These are phyloP conservation scores for Ascochyta lentis DNA, from an alignment of 2,329 filamentous ascomycete species.

Conservation along the genomic window DNA sequence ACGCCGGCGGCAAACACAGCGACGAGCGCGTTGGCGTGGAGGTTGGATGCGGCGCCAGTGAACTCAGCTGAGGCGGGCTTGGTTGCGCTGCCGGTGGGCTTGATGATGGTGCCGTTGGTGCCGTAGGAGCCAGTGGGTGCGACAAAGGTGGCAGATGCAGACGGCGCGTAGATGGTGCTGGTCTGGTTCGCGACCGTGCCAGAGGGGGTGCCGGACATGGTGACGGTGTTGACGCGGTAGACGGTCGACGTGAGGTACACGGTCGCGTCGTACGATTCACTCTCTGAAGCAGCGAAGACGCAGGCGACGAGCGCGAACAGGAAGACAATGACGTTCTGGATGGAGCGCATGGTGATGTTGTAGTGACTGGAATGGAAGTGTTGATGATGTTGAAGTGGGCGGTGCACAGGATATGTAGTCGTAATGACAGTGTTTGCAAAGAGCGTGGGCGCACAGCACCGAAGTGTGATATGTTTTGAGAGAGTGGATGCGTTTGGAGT, in stretches of 20 bases:
- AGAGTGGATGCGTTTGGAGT: slow-evolving; percentile 29
- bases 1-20: slow-evolving; percentile 41
- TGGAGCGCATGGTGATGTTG: slow-evolving; percentile 43
- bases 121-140: slow-evolving; percentile 24
- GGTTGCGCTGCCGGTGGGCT: slow-evolving; percentile 24
- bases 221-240: slow-evolving; percentile 49
- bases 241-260: slow-evolving; percentile 48
- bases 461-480: slow-evolving; percentile 21
- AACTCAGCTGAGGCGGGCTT: slow-evolving; percentile 30
- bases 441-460: slow-evolving; percentile 25
- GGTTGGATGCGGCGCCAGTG: slow-evolving; percentile 42
- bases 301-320: slow-evolving; percentile 44
- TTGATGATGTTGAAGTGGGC: slow-evolving; percentile 9
- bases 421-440: slow-evolving; percentile 20
- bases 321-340: slow-evolving; percentile 43
- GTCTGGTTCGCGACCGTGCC: slow-evolving; percentile 39
- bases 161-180: slow-evolving; percentile 36
- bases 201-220: slow-evolving; percentile 39
- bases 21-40: slow-evolving; percentile 42
- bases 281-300: slow-evolving; percentile 34
- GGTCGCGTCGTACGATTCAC: slow-evolving; percentile 41
- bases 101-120: slow-evolving; percentile 30
- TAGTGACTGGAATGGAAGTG: slow-evolving; percentile 10
- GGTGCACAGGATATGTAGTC: slow-evolving; percentile 19
- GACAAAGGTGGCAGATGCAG: slow-evolving; percentile 8